These are phyloP conservation scores for Aspergillus uvarum DNA, from an alignment of 2,329 filamentous ascomycete genomes.

Conservation along the genomic window DNA sequence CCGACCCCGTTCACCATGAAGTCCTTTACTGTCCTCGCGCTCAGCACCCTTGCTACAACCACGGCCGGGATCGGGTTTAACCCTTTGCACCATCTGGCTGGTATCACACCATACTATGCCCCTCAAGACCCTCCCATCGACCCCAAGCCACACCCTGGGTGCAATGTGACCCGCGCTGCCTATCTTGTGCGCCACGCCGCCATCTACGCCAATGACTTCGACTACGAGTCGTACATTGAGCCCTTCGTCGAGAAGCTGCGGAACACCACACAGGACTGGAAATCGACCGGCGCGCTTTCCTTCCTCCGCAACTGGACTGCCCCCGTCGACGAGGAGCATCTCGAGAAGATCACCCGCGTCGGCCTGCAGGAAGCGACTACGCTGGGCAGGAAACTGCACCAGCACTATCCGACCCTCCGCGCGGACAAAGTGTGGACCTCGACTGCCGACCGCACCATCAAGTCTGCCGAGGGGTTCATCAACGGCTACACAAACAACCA, in stretches of 20 bases:
- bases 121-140: constrained; percentile 51
- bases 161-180: constrained; percentile 52
- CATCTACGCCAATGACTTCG: constrained; percentile 61
- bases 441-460: constrained; percentile 61
- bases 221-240: constrained; percentile 58
- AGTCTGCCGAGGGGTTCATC: constrained; percentile 60
- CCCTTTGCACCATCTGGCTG: constrained; percentile 55
- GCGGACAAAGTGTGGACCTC: constrained; percentile 62
- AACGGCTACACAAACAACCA: constrained; percentile 56
- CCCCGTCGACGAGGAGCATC: constrained; percentile 57
- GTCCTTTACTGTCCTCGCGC: background rate
- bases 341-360: constrained; percentile 59
- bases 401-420: constrained; percentile 57
- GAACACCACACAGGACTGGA: constrained; percentile 61
- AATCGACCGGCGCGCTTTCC: constrained; percentile 53
- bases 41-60: background rate
- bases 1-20: background rate
- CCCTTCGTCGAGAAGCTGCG: constrained; percentile 59
- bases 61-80: constrained; percentile 42
- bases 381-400: constrained; percentile 58
- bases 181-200: constrained; percentile 61
- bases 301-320: constrained; percentile 59
- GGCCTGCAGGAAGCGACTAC: constrained; percentile 62
- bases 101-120: constrained; percentile 60
- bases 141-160: constrained; percentile 51